Evolutionary conservation across 176 grass and related monocot species (phyloP).

Genomic region (Zea mays): DNA sequence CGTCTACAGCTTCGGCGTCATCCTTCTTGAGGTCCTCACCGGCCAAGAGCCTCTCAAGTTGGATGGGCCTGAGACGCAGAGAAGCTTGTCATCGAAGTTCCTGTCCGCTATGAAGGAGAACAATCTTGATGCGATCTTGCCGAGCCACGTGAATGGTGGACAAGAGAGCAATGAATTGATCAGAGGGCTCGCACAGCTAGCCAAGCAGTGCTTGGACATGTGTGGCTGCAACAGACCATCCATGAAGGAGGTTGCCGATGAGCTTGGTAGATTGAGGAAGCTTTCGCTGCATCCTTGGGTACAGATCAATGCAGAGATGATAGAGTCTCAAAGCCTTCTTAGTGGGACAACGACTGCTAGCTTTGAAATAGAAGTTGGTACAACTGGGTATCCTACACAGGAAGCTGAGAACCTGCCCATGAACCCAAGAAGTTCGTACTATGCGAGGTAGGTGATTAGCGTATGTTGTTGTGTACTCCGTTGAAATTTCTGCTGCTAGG

Average conservation of each 20-base stretch:
- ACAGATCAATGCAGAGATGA: background rate
- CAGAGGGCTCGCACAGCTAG: slow-evolving; percentile 26
- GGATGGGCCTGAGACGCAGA: slow-evolving; percentile 1
- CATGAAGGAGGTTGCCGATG: slow-evolving; percentile 38
- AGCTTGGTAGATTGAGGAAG: background rate
- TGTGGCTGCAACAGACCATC: slow-evolving; percentile 29
- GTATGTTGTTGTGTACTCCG: background rate
- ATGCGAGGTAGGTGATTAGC: slow-evolving; percentile 30
- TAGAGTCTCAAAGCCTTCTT: slow-evolving; percentile 22
- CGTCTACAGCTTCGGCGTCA: slow-evolving; percentile 26
- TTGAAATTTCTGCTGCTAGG: no score
- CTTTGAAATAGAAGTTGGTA: slow-evolving; percentile 4
- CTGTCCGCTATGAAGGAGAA: slow-evolving; percentile 37
- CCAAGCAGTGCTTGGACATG: slow-evolving; percentile 41
- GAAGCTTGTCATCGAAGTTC: slow-evolving; percentile 27
- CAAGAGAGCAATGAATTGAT: slow-evolving; percentile 40
- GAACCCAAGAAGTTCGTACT: slow-evolving; percentile 42
- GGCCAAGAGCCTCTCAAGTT: slow-evolving; percentile 35
- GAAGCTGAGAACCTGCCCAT: slow-evolving; percentile 24
- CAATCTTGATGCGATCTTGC: slow-evolving; percentile 25
- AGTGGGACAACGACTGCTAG: background rate
- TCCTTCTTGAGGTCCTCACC: slow-evolving; percentile 37
- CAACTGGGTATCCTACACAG: background rate
- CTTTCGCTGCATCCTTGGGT: slow-evolving; percentile 33
- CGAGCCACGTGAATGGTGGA: slow-evolving; percentile 20